Evolutionary conservation across 208 protist genomes (phyloP), one percentile per base, ranked within the genome.

Genomic region (Acanthamoeba lenticulata): DNA sequence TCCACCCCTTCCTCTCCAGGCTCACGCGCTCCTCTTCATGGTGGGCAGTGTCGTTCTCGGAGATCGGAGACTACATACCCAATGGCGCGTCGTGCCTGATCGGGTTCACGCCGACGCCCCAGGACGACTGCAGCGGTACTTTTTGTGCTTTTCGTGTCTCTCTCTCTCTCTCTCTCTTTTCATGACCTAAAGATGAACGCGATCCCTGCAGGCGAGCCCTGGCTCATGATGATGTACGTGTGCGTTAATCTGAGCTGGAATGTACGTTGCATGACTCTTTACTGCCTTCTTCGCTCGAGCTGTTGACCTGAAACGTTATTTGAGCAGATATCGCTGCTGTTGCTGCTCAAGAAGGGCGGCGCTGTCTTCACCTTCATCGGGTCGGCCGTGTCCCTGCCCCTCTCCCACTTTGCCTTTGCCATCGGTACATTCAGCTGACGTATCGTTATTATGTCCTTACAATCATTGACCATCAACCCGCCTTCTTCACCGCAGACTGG

Each of bases 401-500:
- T 93, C 24, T 93, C 88, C n/a, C 88, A 93, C 88, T 93, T 93
- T 32, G 88, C 88, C 36, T 93, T 93, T 77, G 88, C 57, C 88
- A 93, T 93, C 60, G 65, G 77, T 88, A 32, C 40, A 15, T 44
- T n/a, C n/a, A n/a, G 21, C 24, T 19, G 19, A 65, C 19, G 21
- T 65, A 65, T n/a, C 57, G 57, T 24, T 19, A 65, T n/a, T n/a
- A n/a, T n/a, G n/a, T n/a, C n/a, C 57, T n/a, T 24, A 24, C 19
- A 65, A 65, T 65, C 19, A 65, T 65, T 24, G 24, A 19, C 19
- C 57, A 65, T 24, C 57, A 65, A 19, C 57, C 21, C 57, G 24
- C 21, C 19, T 9, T 24, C 52, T 5, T 52, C 47, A 52, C 17
- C 52, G 19, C 52, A 60, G 36, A 69, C 13, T 93, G 88, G 88